Evolutionary conservation across 352 stramenopile genomes (phyloP).

Genomic region (Globisporangium nagaii): DNA sequence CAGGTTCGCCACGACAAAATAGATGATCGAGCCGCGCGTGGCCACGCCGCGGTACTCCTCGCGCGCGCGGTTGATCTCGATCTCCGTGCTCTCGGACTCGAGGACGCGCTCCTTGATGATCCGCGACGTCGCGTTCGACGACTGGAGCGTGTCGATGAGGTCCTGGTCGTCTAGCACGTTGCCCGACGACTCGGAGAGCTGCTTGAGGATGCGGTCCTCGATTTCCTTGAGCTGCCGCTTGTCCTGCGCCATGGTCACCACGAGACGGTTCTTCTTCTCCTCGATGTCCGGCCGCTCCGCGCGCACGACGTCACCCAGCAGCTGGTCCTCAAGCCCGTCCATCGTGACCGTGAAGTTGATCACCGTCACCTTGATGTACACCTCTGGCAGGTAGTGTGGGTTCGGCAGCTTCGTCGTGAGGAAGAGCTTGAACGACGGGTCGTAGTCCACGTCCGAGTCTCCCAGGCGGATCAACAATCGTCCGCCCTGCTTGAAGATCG

Average conservation of each 20-base stretch:
- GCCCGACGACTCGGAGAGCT: constrained; percentile 87
- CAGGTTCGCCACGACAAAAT: constrained; percentile 93
- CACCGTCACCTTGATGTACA: constrained; percentile 95
- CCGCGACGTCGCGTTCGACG: constrained; percentile 80
- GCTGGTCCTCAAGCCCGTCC: constrained; percentile 90
- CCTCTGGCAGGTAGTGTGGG: constrained; percentile 91
- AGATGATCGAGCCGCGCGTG: constrained; percentile 91
- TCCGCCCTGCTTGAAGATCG: constrained; percentile 89
- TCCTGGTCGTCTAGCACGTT: constrained; percentile 94
- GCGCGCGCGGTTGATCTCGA: constrained; percentile 87
- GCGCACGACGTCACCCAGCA: constrained; percentile 90
- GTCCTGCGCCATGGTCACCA: constrained; percentile 92
- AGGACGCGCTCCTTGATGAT: constrained; percentile 88
- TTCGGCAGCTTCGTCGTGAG: constrained; percentile 93
- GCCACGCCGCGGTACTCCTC: constrained; percentile 90
- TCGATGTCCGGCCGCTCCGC: constrained; percentile 91
- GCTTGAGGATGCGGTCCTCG: constrained; percentile 89
- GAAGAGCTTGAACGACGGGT: constrained; percentile 89
- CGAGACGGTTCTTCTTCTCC: constrained; percentile 90
- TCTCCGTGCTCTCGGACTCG: constrained; percentile 87
- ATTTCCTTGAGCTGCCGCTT: constrained; percentile 91
- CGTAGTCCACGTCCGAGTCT: constrained; percentile 92
- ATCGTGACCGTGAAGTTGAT: constrained; percentile 97
- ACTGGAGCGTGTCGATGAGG: constrained; percentile 82
- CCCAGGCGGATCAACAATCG: constrained; percentile 87